A percentile compares a stretch with the other conserved stretches of the same genome.
phyloP scores from a whole-genome alignment of 2,329 filamentous ascomycete genomes.

The Grosmannia huntii region DNA sequence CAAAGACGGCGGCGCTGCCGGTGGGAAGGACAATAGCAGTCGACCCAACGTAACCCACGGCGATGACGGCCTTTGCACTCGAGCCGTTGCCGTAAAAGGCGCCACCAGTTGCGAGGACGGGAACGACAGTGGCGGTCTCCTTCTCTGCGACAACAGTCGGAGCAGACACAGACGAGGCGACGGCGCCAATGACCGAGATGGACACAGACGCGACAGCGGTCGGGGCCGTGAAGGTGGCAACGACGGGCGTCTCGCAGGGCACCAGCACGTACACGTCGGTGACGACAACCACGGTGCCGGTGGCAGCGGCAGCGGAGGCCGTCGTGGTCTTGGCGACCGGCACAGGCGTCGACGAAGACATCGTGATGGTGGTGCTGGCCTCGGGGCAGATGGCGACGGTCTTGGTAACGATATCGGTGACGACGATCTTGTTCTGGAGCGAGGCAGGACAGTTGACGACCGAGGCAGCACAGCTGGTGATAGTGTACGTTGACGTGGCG shows the following conservation, averaged over 20 bases:
- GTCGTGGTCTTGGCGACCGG: not conserved
- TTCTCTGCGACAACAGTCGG: not conserved
- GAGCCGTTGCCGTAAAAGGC: constrained; percentile 2
- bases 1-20: not conserved
- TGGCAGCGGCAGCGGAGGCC: not conserved
- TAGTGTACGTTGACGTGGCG: constrained; percentile 17
- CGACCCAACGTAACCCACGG: not conserved
- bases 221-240: constrained; percentile 45
- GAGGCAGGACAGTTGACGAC: constrained; percentile 19
- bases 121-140: not conserved
- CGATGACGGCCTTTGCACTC: not conserved
- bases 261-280: constrained; percentile 14
- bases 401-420: constrained; percentile 17
- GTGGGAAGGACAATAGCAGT: not conserved
- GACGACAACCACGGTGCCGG: constrained; percentile 7
- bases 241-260: constrained; percentile 14
- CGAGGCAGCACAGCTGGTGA: constrained; percentile 17
- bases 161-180: not conserved
- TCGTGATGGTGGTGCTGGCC: not conserved
- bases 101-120: not conserved
- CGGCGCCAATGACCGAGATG: not conserved
- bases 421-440: constrained; percentile 15
- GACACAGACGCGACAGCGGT: constrained; percentile 18
- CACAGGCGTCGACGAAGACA: not conserved
- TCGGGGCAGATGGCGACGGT: constrained; percentile 14